Conservation (phyloP, 257 asterid genomes). For the Solanum tarapatanum region DNA sequence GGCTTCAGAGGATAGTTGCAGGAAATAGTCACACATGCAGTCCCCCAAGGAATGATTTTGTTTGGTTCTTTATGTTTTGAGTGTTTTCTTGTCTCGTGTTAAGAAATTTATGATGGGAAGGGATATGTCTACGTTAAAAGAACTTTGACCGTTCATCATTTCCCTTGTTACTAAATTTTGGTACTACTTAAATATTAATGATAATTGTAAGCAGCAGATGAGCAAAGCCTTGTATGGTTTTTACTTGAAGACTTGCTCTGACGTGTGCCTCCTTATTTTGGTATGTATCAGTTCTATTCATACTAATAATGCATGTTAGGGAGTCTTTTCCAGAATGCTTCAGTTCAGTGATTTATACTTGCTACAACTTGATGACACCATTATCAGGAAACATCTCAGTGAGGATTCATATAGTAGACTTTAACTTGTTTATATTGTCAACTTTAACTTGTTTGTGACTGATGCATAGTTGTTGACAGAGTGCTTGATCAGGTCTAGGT, state of each 20-base stretch:
- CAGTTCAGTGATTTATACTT: not conserved
- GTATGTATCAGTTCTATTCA: not conserved
- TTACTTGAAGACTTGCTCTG: not conserved
- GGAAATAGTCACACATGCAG: not conserved
- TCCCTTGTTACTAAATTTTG: not conserved
- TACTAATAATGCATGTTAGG: not conserved
- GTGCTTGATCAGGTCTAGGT: not conserved
- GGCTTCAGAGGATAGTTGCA: conserved; percentile 1
- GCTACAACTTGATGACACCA: not conserved
- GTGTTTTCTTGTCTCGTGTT: not conserved
- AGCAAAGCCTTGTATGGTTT: not conserved
- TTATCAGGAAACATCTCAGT: not conserved
- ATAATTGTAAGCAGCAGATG: not conserved
- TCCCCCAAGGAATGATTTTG: not conserved
- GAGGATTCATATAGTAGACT: not conserved
- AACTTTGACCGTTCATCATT: not conserved
- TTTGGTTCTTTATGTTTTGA: not conserved
- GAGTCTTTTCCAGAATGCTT: not conserved
- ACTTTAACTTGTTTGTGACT: not conserved
- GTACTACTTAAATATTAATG: not conserved
- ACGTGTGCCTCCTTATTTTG: not conserved
- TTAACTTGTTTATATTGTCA: not conserved
- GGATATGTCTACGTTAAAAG: not conserved
- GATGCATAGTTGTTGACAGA: not conserved
- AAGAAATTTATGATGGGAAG: not conserved